Evolutionary conservation across 2,329 filamentous ascomycete genomes (phyloP).

Genomic region (Cladophialophora carrionii): DNA sequence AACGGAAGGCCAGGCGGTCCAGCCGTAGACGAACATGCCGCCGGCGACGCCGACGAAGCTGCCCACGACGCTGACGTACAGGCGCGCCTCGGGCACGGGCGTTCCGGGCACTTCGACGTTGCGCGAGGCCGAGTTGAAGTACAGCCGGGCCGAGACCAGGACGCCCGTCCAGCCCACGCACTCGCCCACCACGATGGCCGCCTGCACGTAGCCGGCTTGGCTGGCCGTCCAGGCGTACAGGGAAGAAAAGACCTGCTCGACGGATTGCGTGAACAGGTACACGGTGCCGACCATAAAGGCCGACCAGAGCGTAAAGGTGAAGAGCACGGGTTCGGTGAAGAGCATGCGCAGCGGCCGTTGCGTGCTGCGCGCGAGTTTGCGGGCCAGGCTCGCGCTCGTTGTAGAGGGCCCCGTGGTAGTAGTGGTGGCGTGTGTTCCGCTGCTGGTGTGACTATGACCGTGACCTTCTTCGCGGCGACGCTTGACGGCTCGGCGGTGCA

Average conservation of each 20-base stretch:
- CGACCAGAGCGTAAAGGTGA: slow-evolving; percentile 55
- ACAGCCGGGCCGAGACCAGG: slow-evolving; percentile 55
- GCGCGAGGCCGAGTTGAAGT: slow-evolving; percentile 45
- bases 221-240: slow-evolving; percentile 70
- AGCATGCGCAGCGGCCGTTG: slow-evolving; percentile 48
- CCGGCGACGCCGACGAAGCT: slow-evolving; percentile 53
- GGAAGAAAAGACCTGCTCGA: slow-evolving; percentile 73
- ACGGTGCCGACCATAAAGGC: slow-evolving; percentile 53
- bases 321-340: slow-evolving; percentile 55
- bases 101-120: slow-evolving; percentile 47
- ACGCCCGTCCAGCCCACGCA: slow-evolving; percentile 49
- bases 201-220: slow-evolving; percentile 53
- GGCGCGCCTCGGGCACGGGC: slow-evolving; percentile 50
- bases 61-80: slow-evolving; percentile 50
- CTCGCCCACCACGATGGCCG: slow-evolving; percentile 53
- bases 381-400: slow-evolving; percentile 29
- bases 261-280: slow-evolving; percentile 56
- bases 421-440: too few species aligned
- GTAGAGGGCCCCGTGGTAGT: too few species aligned
- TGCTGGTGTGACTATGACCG: too few species aligned
- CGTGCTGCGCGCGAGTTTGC: slow-evolving; percentile 43
- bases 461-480: slow-evolving; percentile 32
- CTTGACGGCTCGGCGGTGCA: slow-evolving; percentile 45
- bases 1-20: slow-evolving; percentile 50
- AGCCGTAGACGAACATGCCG: slow-evolving; percentile 57